Evolutionary conservation across 768 basidiomycete species (phyloP), one percentile per base, ranked within the genome.

Genomic region (Mycena latifolia): DNA sequence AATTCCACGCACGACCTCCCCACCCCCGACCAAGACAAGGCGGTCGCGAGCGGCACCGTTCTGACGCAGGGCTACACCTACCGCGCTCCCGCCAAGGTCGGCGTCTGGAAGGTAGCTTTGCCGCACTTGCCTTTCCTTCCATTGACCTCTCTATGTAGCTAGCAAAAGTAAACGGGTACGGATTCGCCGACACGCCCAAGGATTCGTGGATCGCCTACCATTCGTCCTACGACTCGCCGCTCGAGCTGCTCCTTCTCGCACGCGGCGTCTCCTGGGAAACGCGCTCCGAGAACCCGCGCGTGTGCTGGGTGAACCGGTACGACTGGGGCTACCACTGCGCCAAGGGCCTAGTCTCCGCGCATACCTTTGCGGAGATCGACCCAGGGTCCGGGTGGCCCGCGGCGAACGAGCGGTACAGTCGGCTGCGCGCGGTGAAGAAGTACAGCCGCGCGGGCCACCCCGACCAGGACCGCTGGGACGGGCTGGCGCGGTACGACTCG

Each of bases 201-300:
- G 55, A 65, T 45, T 65, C 63, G 11, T 71, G 63, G 63, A 14
- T 71, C 25, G 66, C 63, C 0, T 71, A 68, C 56, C 69, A 71
- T 33, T 63, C 62, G 22, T 68, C 66, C 1, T 60, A 48, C 53
- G 47, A 67, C n/a, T 52, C 65, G 10, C 61, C 62, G 5, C 22
- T 55, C 31, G 56, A 57, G 22, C 53, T 70, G 18, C 57, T 67
- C 29, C 43, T 56, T 28, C 56, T 64, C 24, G 31, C 69, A 4
- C 66, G 65, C 12, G 17, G 14, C 18, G 37, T 63, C 27, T 20
- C 25, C 24, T 63, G 61, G 55, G 55, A 27, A 4, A 60, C 60
- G 20, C 66, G 61, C 11, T 27, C 39, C 46, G 11, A 11, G 0
- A 60, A 58, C 22, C 50, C 59, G 12, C 68, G 64, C 14, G 59